Evolutionary conservation across 225 moss, liverwort and hornwort species (phyloP).

Genomic region (Pleurozium schreberi): DNA sequence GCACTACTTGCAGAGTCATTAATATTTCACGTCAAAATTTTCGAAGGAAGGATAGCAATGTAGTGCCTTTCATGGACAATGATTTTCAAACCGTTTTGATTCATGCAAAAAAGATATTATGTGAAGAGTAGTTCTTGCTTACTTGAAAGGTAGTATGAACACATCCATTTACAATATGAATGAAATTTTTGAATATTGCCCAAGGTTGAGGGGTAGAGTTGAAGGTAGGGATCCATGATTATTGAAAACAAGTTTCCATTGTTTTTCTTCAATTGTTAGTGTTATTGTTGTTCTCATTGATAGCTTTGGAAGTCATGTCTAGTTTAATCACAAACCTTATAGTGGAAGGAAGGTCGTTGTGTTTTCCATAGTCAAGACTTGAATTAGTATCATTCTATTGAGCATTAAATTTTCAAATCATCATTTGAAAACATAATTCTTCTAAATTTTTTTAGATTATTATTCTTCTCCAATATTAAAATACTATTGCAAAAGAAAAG

Average conservation of each 20-base stretch:
- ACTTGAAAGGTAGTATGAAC: fast-evolving
- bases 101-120: neutral
- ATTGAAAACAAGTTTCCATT: too few species aligned
- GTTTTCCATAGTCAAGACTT: too few species aligned
- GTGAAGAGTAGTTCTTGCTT: neutral
- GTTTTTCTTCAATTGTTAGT: too few species aligned
- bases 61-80: neutral
- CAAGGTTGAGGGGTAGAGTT: too few species aligned
- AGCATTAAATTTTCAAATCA: neutral
- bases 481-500: neutral
- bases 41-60: fast-evolving
- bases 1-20: neutral
- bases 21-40: fast-evolving
- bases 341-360: too few species aligned
- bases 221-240: too few species aligned
- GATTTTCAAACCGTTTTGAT: neutral
- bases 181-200: too few species aligned
- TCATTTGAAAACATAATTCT: neutral
- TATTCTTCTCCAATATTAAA: neutral
- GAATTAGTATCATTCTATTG: fast-evolving
- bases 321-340: too few species aligned
- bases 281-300: too few species aligned
- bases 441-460: neutral
- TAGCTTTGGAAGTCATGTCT: too few species aligned
- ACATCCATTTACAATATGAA: too few species aligned